These are phyloP conservation scores for Henningerozyma blattae DNA, from an alignment of 805 yeast species.

Conservation along the genomic window DNA sequence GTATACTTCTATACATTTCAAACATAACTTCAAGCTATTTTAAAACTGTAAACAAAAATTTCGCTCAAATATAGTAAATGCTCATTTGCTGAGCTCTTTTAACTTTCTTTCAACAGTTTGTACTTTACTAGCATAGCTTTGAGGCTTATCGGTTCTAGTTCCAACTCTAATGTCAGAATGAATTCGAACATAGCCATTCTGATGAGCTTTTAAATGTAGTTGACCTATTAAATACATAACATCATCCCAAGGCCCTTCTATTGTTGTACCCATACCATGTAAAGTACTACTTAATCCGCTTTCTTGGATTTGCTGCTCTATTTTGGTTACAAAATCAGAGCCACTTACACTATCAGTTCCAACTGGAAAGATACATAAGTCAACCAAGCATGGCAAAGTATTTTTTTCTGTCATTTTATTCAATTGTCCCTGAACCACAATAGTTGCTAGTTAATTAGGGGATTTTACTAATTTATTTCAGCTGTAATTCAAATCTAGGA, in stretches of 20 bases:
- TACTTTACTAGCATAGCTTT: conserved; percentile 61
- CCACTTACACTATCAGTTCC: conserved; percentile 74
- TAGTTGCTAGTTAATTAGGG: too few species aligned
- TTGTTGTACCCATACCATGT: conserved; percentile 89
- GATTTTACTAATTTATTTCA: too few species aligned
- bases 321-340: conserved; percentile 64
- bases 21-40: too few species aligned
- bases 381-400: conserved; percentile 54
- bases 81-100: too few species aligned
- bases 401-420: neutral
- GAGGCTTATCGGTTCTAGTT: conserved; percentile 64
- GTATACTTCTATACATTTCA: too few species aligned
- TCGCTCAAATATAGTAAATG: too few species aligned
- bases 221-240: conserved; percentile 71
- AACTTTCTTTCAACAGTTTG: conserved; percentile 47
- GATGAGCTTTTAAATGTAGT: conserved; percentile 61
- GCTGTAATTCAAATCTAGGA: too few species aligned
- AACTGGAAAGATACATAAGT: conserved; percentile 75
- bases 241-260: conserved; percentile 82
- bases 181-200: conserved; percentile 60
- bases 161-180: conserved; percentile 84
- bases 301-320: conserved; percentile 49
- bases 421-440: too few species aligned
- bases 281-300: conserved; percentile 55
- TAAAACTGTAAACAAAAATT: too few species aligned